Evolutionary conservation across 306 rosid species (phyloP).

Genomic region (Vigna reflexopilosa): DNA sequence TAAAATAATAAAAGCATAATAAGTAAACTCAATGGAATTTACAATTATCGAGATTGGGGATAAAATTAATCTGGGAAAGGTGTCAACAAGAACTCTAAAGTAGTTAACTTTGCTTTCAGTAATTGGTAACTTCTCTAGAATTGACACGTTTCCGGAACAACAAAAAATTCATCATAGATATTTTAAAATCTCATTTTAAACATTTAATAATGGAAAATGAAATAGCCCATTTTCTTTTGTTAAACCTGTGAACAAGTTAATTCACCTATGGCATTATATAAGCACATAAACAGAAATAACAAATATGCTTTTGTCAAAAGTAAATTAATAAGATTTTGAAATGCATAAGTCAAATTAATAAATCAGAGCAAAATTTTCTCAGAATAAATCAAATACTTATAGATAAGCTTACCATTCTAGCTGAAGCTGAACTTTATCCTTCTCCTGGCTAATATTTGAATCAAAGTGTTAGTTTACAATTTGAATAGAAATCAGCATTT

Average conservation of each 20-base stretch:
- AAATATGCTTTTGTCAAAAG: slow-evolving; percentile 2
- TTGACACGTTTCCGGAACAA: slow-evolving; percentile 24
- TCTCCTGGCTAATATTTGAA: slow-evolving; percentile 66
- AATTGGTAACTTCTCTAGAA: slow-evolving; percentile 22
- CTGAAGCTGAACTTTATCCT: slow-evolving; percentile 91
- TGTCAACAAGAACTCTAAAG: slow-evolving; percentile 3
- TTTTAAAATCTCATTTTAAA: slow-evolving; percentile 30
- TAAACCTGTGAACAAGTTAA: neutral
- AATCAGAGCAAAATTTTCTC: slow-evolving; percentile 1
- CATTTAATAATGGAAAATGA: slow-evolving; percentile 20
- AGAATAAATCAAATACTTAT: slow-evolving; percentile 41
- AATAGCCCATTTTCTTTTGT: slow-evolving; percentile 32
- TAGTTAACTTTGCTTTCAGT: slow-evolving; percentile 14
- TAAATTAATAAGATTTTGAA: neutral
- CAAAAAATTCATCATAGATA: slow-evolving; percentile 1
- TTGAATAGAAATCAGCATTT: slow-evolving; percentile 32
- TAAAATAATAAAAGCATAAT: slow-evolving; percentile 33
- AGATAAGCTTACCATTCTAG: slow-evolving; percentile 82
- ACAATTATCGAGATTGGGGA: neutral
- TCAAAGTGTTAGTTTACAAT: slow-evolving; percentile 43
- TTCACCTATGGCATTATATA: slow-evolving; percentile 30
- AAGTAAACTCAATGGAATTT: slow-evolving; percentile 29
- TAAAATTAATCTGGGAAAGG: neutral
- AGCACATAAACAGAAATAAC: slow-evolving; percentile 2
- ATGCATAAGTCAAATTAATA: slow-evolving; percentile 16